Evolutionary conservation across 2,329 filamentous ascomycete species (phyloP).

Genomic region (Penicillium sp.): DNA sequence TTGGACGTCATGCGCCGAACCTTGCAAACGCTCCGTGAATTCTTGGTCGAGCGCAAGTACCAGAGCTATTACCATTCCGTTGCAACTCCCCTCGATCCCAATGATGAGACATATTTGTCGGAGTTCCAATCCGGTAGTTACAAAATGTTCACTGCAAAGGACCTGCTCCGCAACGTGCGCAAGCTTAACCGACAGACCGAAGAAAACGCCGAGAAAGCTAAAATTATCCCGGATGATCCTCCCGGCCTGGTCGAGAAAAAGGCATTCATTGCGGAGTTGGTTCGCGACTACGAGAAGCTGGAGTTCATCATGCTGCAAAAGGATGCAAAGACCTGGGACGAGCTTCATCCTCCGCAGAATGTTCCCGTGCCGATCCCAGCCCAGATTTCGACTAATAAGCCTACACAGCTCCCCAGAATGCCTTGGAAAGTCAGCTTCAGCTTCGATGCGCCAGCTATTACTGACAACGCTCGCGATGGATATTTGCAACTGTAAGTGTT

Average conservation of each 20-base stretch:
- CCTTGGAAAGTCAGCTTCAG: slow-evolving; percentile 50
- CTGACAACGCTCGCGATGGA: slow-evolving; percentile 52
- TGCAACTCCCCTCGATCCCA: slow-evolving; percentile 26
- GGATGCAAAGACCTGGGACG: slow-evolving; percentile 64
- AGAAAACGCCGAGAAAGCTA: slow-evolving; percentile 22
- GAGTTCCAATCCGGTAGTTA: slow-evolving; percentile 57
- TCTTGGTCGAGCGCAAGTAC: slow-evolving; percentile 31
- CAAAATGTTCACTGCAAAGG: slow-evolving; percentile 52
- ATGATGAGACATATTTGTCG: slow-evolving; percentile 52
- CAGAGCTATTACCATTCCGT: not conserved
- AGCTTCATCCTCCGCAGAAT: slow-evolving; percentile 55
- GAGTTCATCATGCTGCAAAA: slow-evolving; percentile 53
- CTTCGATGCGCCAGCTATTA: slow-evolving; percentile 52
- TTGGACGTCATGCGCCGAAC: slow-evolving; percentile 60
- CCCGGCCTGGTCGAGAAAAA: slow-evolving; percentile 49
- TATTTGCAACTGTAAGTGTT: slow-evolving; percentile 62
- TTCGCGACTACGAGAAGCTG: slow-evolving; percentile 54
- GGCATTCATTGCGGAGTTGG: slow-evolving; percentile 51
- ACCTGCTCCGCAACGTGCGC: slow-evolving; percentile 37
- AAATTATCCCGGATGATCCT: slow-evolving; percentile 9
- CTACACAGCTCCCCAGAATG: not conserved
- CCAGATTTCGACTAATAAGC: slow-evolving; percentile 5
- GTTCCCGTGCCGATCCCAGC: not conserved
- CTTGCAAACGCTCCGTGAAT: slow-evolving; percentile 50
- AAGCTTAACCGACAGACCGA: slow-evolving; percentile 37